Conservation (phyloP, 2,329 filamentous ascomycete genomes). For the Fusarium robinianum region DNA sequence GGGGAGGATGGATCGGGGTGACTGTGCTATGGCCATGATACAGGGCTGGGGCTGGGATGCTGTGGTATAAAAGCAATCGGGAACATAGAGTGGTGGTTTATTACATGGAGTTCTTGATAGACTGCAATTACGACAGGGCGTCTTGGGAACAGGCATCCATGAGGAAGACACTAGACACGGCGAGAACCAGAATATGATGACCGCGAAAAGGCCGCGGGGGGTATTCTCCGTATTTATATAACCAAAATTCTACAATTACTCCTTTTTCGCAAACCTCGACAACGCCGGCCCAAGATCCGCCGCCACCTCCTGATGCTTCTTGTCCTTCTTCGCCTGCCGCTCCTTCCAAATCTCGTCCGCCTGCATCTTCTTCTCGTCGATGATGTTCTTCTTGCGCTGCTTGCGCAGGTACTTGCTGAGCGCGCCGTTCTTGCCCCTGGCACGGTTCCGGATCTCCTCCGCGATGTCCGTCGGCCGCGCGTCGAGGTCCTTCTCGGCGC, state of each 20-base stretch:
- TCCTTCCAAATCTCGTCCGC: constrained; percentile 82
- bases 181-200: too few species aligned
- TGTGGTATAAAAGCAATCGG: too few species aligned
- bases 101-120: too few species aligned
- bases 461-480: constrained; percentile 61
- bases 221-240: constrained; percentile 36
- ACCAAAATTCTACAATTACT: constrained; percentile 40
- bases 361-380: constrained; percentile 90
- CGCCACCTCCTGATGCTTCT: constrained; percentile 65
- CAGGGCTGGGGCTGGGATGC: neutral
- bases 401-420: constrained; percentile 88
- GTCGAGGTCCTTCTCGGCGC: constrained; percentile 80
- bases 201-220: constrained; percentile 14
- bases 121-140: too few species aligned
- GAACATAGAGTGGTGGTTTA: too few species aligned
- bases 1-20: neutral
- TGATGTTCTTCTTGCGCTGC: constrained; percentile 89
- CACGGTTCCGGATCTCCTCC: constrained; percentile 73
- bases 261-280: constrained; percentile 80
- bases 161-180: too few species aligned
- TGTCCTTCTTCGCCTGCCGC: constrained; percentile 68
- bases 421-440: constrained; percentile 86
- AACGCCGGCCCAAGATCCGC: constrained; percentile 83
- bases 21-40: too few species aligned
- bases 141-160: too few species aligned